Base-by-base conservation (phyloP, 75 land plant genomes). In the Isoetes taiwanensis region DNA sequence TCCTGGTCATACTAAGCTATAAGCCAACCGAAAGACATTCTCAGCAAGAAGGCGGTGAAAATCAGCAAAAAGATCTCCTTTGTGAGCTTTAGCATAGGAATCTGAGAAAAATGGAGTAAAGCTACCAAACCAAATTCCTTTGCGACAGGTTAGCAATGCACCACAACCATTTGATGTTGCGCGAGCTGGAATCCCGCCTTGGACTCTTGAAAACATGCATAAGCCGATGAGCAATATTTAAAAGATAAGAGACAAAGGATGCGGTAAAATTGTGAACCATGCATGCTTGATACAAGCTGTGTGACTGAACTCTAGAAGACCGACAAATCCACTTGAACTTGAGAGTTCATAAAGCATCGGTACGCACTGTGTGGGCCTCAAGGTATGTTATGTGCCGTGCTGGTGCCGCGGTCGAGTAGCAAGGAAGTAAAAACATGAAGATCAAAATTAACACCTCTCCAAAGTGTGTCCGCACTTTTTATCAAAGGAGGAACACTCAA, bases 331-430 rank as follows among this genome's bases (percentile, higher is more conserved):
- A 43, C 14, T 25, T 76, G 54, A 39, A 76, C 57, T 28, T 65
- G 58, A 30, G 72, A 64, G 20, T 50, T 71, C 50, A 27, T 54
- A 23, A 41, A 39, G 57, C 79, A 54, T 29, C 72, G 27, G 30
- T 24, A 35, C 2, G 57, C 21, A 12, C 58, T 58, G n/a, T 40
- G 56, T 27, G 40, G 71, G 26, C 20, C 29, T 21, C 23, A 65
- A 67, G 20, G 39, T 32, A 41, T 32, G 9, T 32, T 68, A 57
- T 46, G 69, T 59, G 14, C 95, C 96, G 52, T 95, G 90, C 58
- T 94, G 99, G 57, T 94, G 90, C 99, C 99, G n/a, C n/a, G 88
- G 43, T 94, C 84, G 12, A 90, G 74, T 28, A 94, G 74, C 80
- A 94, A 82, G 42, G 88, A 65, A 24, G 90, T 94, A 72, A 88